A percentile compares a stretch with the other conserved stretches of the same genome.
phyloP scores from a whole-genome alignment of 1,139 yeast species.

The Lodderomyces beijingensis region DNA sequence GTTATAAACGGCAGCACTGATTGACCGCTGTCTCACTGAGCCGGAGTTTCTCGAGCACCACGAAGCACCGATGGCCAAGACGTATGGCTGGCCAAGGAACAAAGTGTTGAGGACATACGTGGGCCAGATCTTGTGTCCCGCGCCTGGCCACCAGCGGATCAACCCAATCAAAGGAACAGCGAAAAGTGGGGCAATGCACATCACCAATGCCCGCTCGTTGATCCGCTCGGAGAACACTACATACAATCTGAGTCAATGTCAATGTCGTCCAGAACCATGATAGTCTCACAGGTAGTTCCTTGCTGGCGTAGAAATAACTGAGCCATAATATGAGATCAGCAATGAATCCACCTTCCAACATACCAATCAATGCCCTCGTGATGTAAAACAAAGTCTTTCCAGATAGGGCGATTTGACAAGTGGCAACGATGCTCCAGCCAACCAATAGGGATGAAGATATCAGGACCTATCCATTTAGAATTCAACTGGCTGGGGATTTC shows the following conservation, averaged over 20 bases:
- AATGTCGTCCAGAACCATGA: conserved; percentile 17
- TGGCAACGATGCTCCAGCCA: conserved; percentile 28
- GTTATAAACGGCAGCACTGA: conserved; percentile 48
- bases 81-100: conserved; percentile 46
- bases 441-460: conserved; percentile 28
- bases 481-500: conserved; percentile 32
- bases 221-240: conserved; percentile 36
- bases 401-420: conserved; percentile 22
- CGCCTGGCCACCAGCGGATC: conserved; percentile 49
- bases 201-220: conserved; percentile 29
- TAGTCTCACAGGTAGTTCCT: conserved; percentile 24
- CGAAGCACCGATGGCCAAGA: conserved; percentile 50
- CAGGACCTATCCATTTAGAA: conserved; percentile 30
- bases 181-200: conserved; percentile 36
- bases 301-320: conserved; percentile 25
- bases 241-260: conserved; percentile 28
- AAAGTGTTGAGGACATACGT: conserved; percentile 48
- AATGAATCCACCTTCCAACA: conserved; percentile 29
- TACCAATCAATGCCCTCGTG: conserved; percentile 26
- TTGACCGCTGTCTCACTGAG: conserved; percentile 52
- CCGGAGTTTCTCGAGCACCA: conserved; percentile 62
- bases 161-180: conserved; percentile 35
- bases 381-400: conserved; percentile 21
- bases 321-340: conserved; percentile 28
- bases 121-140: conserved; percentile 45